Evolutionary conservation across 2,329 filamentous ascomycete species (phyloP).

Genomic region (Paecilomyces sp.): DNA sequence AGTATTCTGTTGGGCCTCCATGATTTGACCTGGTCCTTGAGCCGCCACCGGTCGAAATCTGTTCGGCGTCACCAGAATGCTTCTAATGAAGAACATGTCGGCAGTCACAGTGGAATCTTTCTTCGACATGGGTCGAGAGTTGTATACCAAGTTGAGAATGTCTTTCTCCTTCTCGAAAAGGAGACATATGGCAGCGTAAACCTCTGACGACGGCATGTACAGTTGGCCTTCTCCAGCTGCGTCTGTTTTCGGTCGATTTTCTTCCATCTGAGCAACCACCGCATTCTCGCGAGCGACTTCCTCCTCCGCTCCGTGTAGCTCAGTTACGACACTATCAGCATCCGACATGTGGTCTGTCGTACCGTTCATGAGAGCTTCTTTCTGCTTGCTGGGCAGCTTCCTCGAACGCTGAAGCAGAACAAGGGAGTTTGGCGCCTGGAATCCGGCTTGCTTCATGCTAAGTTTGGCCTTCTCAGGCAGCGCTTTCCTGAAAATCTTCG

Average conservation of each 20-base stretch:
- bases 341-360: conserved; percentile 18
- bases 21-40: conserved; percentile 71
- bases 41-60: conserved; percentile 80
- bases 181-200: conserved; percentile 67
- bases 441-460: conserved; percentile 64
- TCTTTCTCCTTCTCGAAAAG: conserved; percentile 86
- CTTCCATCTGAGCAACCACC: conserved; percentile 25
- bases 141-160: conserved; percentile 77
- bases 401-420: conserved; percentile 48
- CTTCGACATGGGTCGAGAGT: conserved; percentile 59
- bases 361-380: conserved; percentile 18
- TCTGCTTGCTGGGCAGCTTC: conserved; percentile 27
- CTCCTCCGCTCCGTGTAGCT: conserved; percentile 51
- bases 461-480: conserved; percentile 67
- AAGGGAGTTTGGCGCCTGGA: conserved; percentile 65
- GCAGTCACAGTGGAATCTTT: conserved; percentile 55
- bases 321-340: conserved; percentile 52
- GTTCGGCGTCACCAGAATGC: conserved; percentile 84
- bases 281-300: conserved; percentile 49
- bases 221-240: conserved; percentile 48
- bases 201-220: conserved; percentile 77
- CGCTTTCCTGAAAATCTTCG: conserved; percentile 88
- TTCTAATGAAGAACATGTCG: conserved; percentile 91
- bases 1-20: conserved; percentile 81
- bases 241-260: conserved; percentile 23